Evolutionary conservation across 2,329 filamentous ascomycete species (phyloP).

Genomic region (Didymella lethalis): DNA sequence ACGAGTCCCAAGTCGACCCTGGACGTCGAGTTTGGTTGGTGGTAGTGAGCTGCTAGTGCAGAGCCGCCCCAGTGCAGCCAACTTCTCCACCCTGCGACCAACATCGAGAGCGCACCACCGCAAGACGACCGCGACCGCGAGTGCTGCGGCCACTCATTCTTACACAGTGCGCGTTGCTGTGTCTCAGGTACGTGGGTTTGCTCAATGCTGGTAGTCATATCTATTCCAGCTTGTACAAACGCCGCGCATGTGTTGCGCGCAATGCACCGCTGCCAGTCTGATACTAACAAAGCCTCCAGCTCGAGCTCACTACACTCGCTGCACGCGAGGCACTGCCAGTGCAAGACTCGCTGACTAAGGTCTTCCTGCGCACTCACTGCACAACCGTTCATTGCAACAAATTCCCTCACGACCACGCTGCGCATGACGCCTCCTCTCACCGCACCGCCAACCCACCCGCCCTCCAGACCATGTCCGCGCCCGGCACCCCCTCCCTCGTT

Average conservation of each 20-base stretch:
- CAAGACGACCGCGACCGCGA: not conserved
- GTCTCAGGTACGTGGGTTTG: not conserved
- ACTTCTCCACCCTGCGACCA: not conserved
- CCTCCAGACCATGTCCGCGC: constrained; percentile 40
- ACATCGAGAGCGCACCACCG: not conserved
- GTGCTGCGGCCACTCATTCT: constrained; percentile 11
- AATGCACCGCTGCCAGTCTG: not conserved
- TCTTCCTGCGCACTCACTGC: not conserved
- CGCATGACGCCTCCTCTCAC: not conserved
- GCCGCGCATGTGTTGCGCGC: not conserved
- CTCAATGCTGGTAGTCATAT: not conserved
- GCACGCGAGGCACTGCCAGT: not conserved
- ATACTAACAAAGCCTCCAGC: constrained; percentile 1
- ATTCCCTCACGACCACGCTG: not conserved
- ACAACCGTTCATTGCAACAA: not conserved
- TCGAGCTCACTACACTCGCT: constrained; percentile 2
- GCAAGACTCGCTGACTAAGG: not conserved
- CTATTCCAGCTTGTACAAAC: not conserved
- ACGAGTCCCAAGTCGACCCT: not conserved
- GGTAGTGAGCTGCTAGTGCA: constrained; percentile 9
- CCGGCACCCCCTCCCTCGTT: constrained; percentile 27
- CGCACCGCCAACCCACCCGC: not conserved
- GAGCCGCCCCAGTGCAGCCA: constrained; percentile 4
- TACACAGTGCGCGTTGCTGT: constrained; percentile 6
- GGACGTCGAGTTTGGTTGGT: constrained; percentile 5